These are phyloP conservation scores for Tylopilus rubrobrunneus DNA, from an alignment of 768 basidiomycete genomes.

Conservation along the genomic window DNA sequence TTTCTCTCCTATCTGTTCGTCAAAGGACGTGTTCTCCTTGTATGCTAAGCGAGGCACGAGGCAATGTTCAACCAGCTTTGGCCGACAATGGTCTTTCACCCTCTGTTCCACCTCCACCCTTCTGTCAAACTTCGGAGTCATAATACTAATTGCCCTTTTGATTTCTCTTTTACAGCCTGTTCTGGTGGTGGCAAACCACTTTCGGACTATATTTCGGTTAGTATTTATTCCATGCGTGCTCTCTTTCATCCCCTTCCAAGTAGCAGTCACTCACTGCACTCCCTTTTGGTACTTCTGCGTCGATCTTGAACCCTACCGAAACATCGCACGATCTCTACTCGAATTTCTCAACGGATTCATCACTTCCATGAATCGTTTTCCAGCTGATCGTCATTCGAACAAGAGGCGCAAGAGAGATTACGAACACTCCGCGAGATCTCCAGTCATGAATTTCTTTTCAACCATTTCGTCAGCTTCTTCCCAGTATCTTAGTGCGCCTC, in stretches of 20 bases:
- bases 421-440: constrained; percentile 26
- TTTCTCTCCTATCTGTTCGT: constrained; percentile 5
- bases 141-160: constrained; percentile 18
- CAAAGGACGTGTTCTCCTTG: constrained; percentile 2
- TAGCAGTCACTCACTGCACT: constrained; percentile 14
- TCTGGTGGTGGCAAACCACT: constrained; percentile 24
- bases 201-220: constrained; percentile 19
- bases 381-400: constrained; percentile 37
- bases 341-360: constrained; percentile 29
- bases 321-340: no score
- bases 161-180: constrained; percentile 19
- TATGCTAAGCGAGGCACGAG: constrained; percentile 25
- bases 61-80: constrained; percentile 18
- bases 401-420: constrained; percentile 45
- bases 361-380: constrained; percentile 36
- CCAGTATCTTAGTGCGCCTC: constrained; percentile 39
- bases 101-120: constrained; percentile 20
- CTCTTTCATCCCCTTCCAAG: constrained; percentile 7
- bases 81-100: constrained; percentile 25
- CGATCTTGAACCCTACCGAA: constrained; percentile 6
- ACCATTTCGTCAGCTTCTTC: constrained; percentile 38
- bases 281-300: not conserved
- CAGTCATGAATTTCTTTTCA: constrained; percentile 56
- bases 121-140: constrained; percentile 13
- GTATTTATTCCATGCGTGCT: constrained; percentile 29